Base-by-base conservation (phyloP, 2,329 filamentous ascomycete genomes). In the Penicillium sp. region DNA sequence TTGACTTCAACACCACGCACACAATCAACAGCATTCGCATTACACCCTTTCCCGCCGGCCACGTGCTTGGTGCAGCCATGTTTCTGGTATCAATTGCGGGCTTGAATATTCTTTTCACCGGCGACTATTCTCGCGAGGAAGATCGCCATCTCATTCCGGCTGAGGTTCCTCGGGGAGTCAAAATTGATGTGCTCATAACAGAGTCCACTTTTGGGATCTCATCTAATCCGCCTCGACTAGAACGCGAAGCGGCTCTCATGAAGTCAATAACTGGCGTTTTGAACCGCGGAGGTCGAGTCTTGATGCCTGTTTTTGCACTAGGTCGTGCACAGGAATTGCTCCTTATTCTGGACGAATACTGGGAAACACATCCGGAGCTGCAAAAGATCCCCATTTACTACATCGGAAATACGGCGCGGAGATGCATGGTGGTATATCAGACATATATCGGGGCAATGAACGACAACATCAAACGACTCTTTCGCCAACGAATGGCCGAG, bases 391-490 rank as follows among this genome's bases (percentile, higher is more conserved):
- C 95, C 5, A 98, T 99, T 65, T 99, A 98, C 81, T 99, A 98
- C 76, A 96, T 96, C 58, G 95, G 92, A 71, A 97, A 96, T 71
- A 86, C 98, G 47, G 95, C 95, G 1, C 85, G 94, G 65, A 95
- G 97, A 78, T 99, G 95, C 80, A 99, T 99, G 95, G 87, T 97
- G 31, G 93, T 98, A 3, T 99, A 99, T 75, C 95, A 98, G 76
- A 99, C 95, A 1, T 99, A 98, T 72, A 92, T 98, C 53, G 92
- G 93, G 53, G 93, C 93, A 59, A 99, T 99, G 95, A 99, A 99
- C 75, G 94, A 98, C 73, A 98, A 97, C 71, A 98, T 99, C 82
- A 97, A 97, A 77, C 88, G 92, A 11, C 86, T 97, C n/a, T 97
- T 97, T 78, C 86, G 91, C 57, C 93, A 96, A 77, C 88, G 92